A percentile compares a stretch with the other conserved stretches of the same genome.
Conservation (phyloP, 1,139 yeast species). For the Trichomonascaceae sp. region DNA sequence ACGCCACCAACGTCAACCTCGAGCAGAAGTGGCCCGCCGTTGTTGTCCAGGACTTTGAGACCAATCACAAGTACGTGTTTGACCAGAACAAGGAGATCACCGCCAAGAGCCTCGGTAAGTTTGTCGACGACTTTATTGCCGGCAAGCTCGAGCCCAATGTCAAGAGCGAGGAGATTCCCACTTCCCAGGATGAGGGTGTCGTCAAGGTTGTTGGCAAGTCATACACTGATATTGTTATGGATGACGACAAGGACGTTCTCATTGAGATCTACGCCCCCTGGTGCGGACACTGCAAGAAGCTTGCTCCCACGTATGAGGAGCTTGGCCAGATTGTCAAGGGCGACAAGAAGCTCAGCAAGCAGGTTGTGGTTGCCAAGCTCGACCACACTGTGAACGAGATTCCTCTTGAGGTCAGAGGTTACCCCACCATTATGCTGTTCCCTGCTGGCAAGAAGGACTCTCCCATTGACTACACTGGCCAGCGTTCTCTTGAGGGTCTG, state of each 20-base stretch:
- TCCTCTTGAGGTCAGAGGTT: constrained; percentile 68
- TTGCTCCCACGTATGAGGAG: constrained; percentile 87
- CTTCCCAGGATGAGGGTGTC: constrained; percentile 59
- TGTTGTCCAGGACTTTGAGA: constrained; percentile 62
- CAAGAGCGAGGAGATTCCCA: constrained; percentile 84
- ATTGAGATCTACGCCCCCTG: constrained; percentile 97
- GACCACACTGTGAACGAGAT: constrained; percentile 90
- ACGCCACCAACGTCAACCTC: constrained; percentile 81
- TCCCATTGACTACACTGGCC: constrained; percentile 57
- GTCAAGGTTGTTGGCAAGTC: constrained; percentile 73
- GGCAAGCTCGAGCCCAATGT: constrained; percentile 61
- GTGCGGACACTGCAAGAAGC: constrained; percentile 98
- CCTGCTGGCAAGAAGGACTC: constrained; percentile 80
- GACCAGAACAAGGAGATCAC: constrained; percentile 35
- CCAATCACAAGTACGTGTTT: constrained; percentile 58
- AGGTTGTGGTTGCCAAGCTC: constrained; percentile 69
- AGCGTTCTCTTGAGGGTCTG: constrained; percentile 65
- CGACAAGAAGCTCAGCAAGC: constrained; percentile 27
- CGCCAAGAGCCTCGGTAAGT: constrained; percentile 37
- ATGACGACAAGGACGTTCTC: constrained; percentile 68
- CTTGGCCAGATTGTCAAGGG: constrained; percentile 55
- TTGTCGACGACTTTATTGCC: constrained; percentile 48
- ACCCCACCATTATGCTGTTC: constrained; percentile 85
- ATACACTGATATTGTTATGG: constrained; percentile 57
- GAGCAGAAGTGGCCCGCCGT: constrained; percentile 81